Conservation (phyloP, 805 yeast genomes). For the Grigorovia transvaalensis region DNA sequence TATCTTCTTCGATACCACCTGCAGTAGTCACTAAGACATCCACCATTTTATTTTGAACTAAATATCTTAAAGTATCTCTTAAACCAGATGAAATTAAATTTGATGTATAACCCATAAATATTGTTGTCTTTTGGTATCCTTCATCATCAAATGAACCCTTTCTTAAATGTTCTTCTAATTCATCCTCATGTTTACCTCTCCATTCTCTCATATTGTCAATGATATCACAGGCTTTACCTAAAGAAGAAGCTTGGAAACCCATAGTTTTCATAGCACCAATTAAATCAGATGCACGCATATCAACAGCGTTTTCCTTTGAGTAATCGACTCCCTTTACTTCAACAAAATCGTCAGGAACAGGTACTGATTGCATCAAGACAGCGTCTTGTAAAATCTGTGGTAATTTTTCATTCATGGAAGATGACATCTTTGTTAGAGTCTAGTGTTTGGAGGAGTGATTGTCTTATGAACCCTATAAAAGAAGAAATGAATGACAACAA, state of each 20-base stretch:
- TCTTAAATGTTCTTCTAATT: constrained; percentile 56
- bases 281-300: constrained; percentile 71
- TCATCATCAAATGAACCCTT: constrained; percentile 70
- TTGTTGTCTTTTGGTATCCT: constrained; percentile 76
- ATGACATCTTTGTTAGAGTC: neutral
- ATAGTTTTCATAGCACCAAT: constrained; percentile 77
- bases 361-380: constrained; percentile 75
- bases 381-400: constrained; percentile 85
- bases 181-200: constrained; percentile 74
- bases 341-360: constrained; percentile 71
- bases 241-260: constrained; percentile 94
- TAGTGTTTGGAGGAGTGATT: neutral
- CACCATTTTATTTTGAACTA: constrained; percentile 90
- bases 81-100: constrained; percentile 91
- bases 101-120: constrained; percentile 93
- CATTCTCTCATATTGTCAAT: constrained; percentile 86
- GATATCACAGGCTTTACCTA: constrained; percentile 83
- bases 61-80: constrained; percentile 77
- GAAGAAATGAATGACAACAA: too few relatives aligned
- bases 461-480: too few relatives aligned
- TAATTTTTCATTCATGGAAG: constrained; percentile 27
- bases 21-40: constrained; percentile 95
- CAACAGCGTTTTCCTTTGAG: constrained; percentile 60
- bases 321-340: constrained; percentile 86
- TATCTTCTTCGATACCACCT: constrained; percentile 97